A percentile compares a stretch with the other conserved stretches of the same genome.
Evolutionary conservation across 192 early-diverging fungal genomes (phyloP).

Genomic region (Entomortierella chlamydospora): DNA sequence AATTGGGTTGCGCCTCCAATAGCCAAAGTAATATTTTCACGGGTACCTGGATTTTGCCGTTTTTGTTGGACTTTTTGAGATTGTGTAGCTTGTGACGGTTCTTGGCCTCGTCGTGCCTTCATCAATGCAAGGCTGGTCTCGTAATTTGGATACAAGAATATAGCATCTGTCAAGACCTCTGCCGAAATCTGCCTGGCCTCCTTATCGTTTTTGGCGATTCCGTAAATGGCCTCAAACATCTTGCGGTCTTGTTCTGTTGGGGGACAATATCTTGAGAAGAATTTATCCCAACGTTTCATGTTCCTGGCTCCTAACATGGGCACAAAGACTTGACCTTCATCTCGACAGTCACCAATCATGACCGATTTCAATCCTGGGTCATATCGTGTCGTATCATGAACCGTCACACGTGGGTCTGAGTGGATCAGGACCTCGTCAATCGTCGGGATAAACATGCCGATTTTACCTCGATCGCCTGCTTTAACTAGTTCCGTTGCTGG

Average conservation of each 20-base stretch:
- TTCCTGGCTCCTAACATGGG: conserved; percentile 6
- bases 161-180: conserved; percentile 12
- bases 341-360: conserved; percentile 14
- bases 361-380: conserved; percentile 13
- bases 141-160: conserved; percentile 25
- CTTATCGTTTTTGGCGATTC: conserved; percentile 4
- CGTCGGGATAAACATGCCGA: conserved; percentile 18
- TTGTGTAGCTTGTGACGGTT: no score
- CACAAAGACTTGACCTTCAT: conserved; percentile 17
- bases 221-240: conserved; percentile 19
- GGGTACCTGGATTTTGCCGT: no score
- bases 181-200: conserved; percentile 21
- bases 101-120: no score
- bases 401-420: background rate
- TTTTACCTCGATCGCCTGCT: conserved; percentile 7
- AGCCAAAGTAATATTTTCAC: no score
- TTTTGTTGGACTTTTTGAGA: no score
- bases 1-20: no score
- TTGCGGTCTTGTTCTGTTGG: background rate
- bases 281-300: conserved; percentile 13
- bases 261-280: conserved; percentile 5
- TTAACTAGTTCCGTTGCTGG: conserved; percentile 15
- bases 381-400: conserved; percentile 6
- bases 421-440: conserved; percentile 16
- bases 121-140: conserved; percentile 22